Evolutionary conservation across 106 monocot species (phyloP), one percentile per base, ranked within the genome.

Genomic region (Iris macrosiphon): DNA sequence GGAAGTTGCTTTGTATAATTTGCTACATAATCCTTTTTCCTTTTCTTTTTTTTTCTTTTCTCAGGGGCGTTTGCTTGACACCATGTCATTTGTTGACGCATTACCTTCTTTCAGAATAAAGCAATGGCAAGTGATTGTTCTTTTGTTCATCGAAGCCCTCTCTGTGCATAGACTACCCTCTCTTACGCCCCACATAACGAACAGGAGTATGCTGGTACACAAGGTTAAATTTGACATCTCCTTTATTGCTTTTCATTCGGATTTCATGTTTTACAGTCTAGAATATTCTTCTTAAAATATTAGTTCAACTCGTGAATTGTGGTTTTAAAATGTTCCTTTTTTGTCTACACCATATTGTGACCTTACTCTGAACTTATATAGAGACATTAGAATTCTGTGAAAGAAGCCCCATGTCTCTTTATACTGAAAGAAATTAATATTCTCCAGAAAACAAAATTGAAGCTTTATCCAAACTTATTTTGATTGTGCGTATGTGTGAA

Each of bases 21-120:
- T 35, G 34, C 34, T 35, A 6, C 28, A 3, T 45, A 45, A 45
- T 52, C 31, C 7, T 15, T 55, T 55, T 11, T 18, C 56, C 38
- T 56, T 24, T 10, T 1, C 6, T 34, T 58, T 58, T 0, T 24
- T 34, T 55, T 6, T 47, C 24, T 63, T 6, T 20, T 59, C 49
- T 24, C 71, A 96, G 96, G 89, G 63, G 3, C 61, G 6, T 20
- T 53, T 96, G 69, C 67, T 96, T 23, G 83, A 87, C 35, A 96
- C 96, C 16, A 96, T 96, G 96, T 79, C 96, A 28, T 90, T 96
- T 68, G 40, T 72, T 24, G 82, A 87, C 35, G 77, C 89, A 17
- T 23, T 96, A 49, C 89, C 96, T 57, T 64, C 96, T 7, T 70
- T 96, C 47, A 83, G 66, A 59, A 52, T 63, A 31, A 86, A 60